These are phyloP conservation scores for Aspergillus carlsbadensis DNA, from an alignment of 495 filamentous ascomycete species.

Conservation along the genomic window DNA sequence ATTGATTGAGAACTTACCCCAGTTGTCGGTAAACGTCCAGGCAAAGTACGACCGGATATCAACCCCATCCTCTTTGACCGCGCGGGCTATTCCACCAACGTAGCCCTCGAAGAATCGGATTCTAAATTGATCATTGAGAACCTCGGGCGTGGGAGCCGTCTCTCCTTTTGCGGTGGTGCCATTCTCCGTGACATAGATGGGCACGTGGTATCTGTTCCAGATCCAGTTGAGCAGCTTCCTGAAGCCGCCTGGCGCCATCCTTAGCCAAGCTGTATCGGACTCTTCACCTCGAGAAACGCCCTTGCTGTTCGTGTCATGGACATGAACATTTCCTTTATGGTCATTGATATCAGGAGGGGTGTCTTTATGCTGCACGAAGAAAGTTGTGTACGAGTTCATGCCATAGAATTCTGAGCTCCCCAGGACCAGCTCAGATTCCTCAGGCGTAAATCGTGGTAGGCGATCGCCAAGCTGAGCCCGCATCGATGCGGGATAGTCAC, in stretches of 20 bases:
- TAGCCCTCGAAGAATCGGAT: conserved; percentile 47
- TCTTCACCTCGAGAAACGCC: conserved; percentile 45
- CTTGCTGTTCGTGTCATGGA: conserved; percentile 43
- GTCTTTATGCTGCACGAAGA: conserved; percentile 42
- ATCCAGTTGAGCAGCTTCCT: conserved; percentile 47
- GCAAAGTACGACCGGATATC: conserved; percentile 49
- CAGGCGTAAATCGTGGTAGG: conserved; percentile 41
- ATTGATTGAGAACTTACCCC: conserved; percentile 24
- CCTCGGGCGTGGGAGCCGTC: conserved; percentile 33
- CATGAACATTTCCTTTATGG: conserved; percentile 45
- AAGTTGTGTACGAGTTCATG: conserved; percentile 52
- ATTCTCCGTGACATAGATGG: conserved; percentile 53
- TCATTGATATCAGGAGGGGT: conserved; percentile 42
- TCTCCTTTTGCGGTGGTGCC: conserved; percentile 49
- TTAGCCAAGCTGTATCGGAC: conserved; percentile 47
- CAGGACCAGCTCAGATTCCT: conserved; percentile 40
- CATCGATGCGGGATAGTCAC: conserved; percentile 50
- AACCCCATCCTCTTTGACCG: conserved; percentile 43
- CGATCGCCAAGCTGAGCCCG: conserved; percentile 48
- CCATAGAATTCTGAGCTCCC: conserved; percentile 52
- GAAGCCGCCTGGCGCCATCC: conserved; percentile 40
- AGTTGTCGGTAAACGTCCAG: conserved; percentile 50
- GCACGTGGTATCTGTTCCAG: conserved; percentile 38
- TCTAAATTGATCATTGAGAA: conserved; percentile 44
- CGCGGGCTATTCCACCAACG: conserved; percentile 43